phyloP scores from a whole-genome alignment of 2,329 filamentous ascomycete genomes.

The Aspergillus pseudotamarii region DNA sequence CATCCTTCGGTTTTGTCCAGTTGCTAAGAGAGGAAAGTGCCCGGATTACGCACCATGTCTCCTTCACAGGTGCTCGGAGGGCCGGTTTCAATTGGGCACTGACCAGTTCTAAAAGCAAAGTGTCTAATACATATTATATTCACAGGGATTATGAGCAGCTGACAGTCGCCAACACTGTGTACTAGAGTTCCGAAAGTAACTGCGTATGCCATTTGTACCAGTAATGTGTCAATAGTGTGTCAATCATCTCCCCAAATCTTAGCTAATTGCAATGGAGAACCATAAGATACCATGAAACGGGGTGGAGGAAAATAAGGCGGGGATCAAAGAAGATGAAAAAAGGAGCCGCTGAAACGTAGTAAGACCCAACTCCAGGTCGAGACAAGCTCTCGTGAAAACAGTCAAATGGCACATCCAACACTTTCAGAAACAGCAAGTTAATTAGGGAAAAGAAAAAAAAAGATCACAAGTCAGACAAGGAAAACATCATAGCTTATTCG shows the following conservation, averaged over 20 bases:
- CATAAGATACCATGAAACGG: conserved; percentile 11
- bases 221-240: conserved; percentile 8
- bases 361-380: conserved; percentile 20
- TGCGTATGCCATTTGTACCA: conserved; percentile 18
- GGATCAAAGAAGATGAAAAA: conserved; percentile 7
- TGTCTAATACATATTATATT: not conserved
- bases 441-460: conserved; percentile 21
- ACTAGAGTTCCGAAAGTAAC: conserved; percentile 8
- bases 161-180: not conserved
- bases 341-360: conserved; percentile 17
- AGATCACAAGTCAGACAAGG: conserved; percentile 23
- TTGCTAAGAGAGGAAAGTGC: not conserved
- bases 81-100: not conserved
- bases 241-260: conserved; percentile 10
- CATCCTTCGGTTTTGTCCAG: not conserved
- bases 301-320: not conserved
- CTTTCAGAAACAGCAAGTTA: conserved; percentile 20
- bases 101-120: not conserved
- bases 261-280: conserved; percentile 8
- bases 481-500: conserved; percentile 31
- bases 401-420: conserved; percentile 22
- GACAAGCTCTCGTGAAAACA: conserved; percentile 23
- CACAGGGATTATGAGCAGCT: not conserved
- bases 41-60: not conserved
- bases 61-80: not conserved